Base-by-base conservation (phyloP, 345 rosid species). In the Aquilaria yunnanensis region DNA sequence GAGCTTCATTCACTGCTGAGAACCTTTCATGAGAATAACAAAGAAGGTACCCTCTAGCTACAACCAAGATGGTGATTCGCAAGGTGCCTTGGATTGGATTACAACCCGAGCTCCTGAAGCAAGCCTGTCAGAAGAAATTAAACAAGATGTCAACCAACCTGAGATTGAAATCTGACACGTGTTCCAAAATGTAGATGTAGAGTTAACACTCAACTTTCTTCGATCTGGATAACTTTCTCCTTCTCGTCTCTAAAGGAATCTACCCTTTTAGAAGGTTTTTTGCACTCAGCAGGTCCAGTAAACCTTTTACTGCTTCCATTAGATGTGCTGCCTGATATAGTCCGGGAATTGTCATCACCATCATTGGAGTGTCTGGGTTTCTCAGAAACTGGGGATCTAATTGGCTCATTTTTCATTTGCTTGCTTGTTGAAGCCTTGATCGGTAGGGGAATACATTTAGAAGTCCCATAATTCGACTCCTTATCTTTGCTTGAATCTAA, bases 31-130 rank as follows among this genome's bases (percentile, higher is more conserved):
- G 6, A 62, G 57, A 45, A 41, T 14, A 55, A 50, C 37, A 56
- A 47, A 43, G 14, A 54, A 50, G 43, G 61, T 29, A 32, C 37
- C 34, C 41, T 55, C 54, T 75, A 83, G 14, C 77, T 72, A 67
- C 74, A 67, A 61, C 83, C 57, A 30, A 71, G 65, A 51, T 56
- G 2, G 78, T 10, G 12, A 37, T 9, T 82, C 66, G 34, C 67
- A 63, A 13, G 94, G 72, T 47, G 75, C 78, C 72, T 84, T 85
- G 0, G 99, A 85, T 70, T 94, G 83, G 63, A 94, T 94, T 88
- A 85, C 81, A 82, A 94, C 89, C 70, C 93, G 79, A 53, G 99
- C 99, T 82, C 96, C 99, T 56, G 99, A 94, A 81, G 99, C 95
- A 82, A 94, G 97, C 83, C 99, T 94, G 96, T 71, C 71, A 16